Conservation (phyloP, 441 rosid species). For the Pelargonium australe region DNA sequence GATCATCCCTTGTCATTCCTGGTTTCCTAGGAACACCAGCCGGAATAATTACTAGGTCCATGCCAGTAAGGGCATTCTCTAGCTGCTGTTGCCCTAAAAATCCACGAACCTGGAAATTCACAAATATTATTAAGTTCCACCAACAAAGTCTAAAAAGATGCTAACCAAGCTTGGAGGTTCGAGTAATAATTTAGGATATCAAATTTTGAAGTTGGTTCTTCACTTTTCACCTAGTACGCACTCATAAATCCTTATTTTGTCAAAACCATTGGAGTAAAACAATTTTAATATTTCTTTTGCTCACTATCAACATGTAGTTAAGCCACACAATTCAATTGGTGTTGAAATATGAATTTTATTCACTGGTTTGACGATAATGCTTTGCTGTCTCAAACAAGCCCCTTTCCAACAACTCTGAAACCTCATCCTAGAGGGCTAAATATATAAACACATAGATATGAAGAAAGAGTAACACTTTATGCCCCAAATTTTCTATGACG, state of each 20-base stretch:
- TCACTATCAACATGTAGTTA: not conserved
- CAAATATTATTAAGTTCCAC: not conserved
- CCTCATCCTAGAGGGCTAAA: too few relatives aligned
- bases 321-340: not conserved
- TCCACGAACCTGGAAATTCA: constrained; percentile 52
- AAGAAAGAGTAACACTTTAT: too few relatives aligned
- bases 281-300: not conserved
- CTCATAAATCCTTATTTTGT: not conserved
- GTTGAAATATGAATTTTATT: not conserved
- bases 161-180: not conserved
- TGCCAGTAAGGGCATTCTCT: constrained; percentile 63
- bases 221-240: not conserved
- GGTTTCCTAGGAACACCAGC: constrained; percentile 94
- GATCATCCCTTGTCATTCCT: constrained; percentile 94
- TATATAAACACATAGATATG: too few relatives aligned
- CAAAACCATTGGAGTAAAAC: not conserved
- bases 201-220: not conserved
- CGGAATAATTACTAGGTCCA: constrained; percentile 87
- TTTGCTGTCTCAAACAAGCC: too few relatives aligned
- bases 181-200: not conserved
- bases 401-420: too few relatives aligned
- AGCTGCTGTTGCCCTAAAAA: constrained; percentile 77
- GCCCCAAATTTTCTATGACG: too few relatives aligned
- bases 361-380: not conserved
- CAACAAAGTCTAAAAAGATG: not conserved